phyloP scores from a whole-genome alignment of 495 filamentous ascomycete genomes.

The Daldinia loculata region DNA sequence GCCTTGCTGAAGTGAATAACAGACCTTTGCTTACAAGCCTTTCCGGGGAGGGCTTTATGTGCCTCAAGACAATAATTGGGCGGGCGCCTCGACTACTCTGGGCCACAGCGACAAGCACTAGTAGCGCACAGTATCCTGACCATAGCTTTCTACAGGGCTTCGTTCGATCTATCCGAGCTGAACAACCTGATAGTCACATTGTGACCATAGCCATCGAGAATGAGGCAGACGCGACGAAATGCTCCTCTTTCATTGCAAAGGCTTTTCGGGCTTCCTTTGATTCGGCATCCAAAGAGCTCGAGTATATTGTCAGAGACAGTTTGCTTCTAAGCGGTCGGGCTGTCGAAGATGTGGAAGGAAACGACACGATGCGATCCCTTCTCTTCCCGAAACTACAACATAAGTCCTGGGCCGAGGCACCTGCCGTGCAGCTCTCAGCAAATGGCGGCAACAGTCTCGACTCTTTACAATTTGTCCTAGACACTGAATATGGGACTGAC shows the following conservation, averaged over 20 bases:
- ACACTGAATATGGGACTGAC: neutral
- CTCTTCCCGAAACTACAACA: constrained; percentile 1
- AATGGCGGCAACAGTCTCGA: neutral
- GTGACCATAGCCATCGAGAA: constrained; percentile 11
- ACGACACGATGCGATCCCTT: constrained; percentile 12
- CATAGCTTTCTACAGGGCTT: constrained; percentile 13
- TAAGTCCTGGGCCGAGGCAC: constrained; percentile 3
- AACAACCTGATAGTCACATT: constrained; percentile 15
- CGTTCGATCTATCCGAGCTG: constrained; percentile 9
- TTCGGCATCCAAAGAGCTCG: constrained; percentile 10
- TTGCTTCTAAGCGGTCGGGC: constrained; percentile 10
- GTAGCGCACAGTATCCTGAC: constrained; percentile 7
- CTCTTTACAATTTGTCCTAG: constrained; percentile 8
- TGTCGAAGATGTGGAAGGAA: constrained; percentile 4
- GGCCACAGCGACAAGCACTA: constrained; percentile 14
- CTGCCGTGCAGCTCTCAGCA: constrained; percentile 2
- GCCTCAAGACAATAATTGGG: constrained; percentile 1
- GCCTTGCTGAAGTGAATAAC: constrained; percentile 16
- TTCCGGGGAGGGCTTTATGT: neutral
- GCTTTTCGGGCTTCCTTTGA: constrained; percentile 5
- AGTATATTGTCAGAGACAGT: constrained; percentile 13
- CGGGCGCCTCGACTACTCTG: constrained; percentile 4
- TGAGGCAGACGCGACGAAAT: neutral
- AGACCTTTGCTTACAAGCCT: constrained; percentile 5
- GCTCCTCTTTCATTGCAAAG: constrained; percentile 7